Conservation (phyloP, 768 basidiomycete genomes). For the Cystobasidium tubakii region DNA sequence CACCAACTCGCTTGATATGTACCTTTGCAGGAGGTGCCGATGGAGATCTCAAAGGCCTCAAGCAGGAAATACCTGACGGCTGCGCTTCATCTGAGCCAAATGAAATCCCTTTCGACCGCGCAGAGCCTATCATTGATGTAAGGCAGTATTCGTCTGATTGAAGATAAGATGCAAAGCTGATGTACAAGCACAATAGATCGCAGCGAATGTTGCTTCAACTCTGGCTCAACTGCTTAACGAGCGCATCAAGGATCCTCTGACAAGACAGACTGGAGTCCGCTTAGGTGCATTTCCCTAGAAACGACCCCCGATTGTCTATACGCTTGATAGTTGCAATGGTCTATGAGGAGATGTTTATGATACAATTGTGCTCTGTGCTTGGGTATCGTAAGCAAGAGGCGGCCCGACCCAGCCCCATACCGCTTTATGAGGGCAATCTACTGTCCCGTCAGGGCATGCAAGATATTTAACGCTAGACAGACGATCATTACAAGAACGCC, state of each 20-base stretch:
- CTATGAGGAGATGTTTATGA: not conserved
- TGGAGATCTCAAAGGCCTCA: not conserved
- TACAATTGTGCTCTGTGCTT: not conserved
- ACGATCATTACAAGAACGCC: slow-evolving; percentile 29
- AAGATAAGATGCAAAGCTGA: too few relatives aligned
- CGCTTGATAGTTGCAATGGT: not conserved
- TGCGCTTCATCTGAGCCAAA: not conserved
- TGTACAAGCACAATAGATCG: not conserved
- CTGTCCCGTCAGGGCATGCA: slow-evolving; percentile 12
- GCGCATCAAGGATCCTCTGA: not conserved
- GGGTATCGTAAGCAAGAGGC: not conserved
- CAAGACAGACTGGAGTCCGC: slow-evolving; percentile 1
- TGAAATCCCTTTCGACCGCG: slow-evolving; percentile 12
- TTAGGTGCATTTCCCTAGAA: slow-evolving; percentile 21
- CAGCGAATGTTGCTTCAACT: slow-evolving; percentile 7
- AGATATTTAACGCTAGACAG: slow-evolving; percentile 9
- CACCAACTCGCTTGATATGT: slow-evolving; percentile 8
- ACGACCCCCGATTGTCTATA: not conserved
- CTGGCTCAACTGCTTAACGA: not conserved
- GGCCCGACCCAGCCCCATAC: too few relatives aligned
- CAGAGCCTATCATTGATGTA: slow-evolving; percentile 14
- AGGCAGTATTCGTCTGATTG: too few relatives aligned
- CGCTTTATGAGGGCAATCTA: not conserved
- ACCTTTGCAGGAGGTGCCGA: not conserved
- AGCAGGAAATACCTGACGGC: slow-evolving; percentile 29